Conservation (phyloP, 2,329 filamentous ascomycete species). For the Pseudogymnoascus sp. region DNA sequence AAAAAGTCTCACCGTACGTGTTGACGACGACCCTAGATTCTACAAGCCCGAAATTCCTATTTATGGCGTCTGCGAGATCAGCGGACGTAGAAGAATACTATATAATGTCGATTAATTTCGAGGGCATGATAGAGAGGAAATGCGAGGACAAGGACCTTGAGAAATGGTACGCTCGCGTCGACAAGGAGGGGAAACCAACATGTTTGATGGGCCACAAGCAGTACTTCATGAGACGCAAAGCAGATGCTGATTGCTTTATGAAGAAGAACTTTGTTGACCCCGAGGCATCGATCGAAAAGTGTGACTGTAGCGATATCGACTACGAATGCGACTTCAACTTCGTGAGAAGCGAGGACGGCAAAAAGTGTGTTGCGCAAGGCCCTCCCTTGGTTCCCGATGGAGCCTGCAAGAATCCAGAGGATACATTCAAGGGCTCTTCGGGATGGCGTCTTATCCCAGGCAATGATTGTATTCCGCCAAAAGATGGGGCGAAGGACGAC, state of each 20-base stretch:
- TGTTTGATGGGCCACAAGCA: constrained; percentile 97
- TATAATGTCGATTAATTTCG: constrained; percentile 75
- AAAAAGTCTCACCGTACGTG: constrained; percentile 60
- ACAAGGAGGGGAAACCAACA: constrained; percentile 69
- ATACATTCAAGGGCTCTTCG: constrained; percentile 74
- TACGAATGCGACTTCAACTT: constrained; percentile 98
- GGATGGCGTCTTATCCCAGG: constrained; percentile 90
- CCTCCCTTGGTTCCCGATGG: constrained; percentile 59
- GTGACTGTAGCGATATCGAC: constrained; percentile 73
- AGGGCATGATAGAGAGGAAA: constrained; percentile 66
- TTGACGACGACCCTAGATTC: constrained; percentile 89
- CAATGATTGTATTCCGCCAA: constrained; percentile 53
- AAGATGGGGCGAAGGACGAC: constrained; percentile 58
- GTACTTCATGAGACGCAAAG: constrained; percentile 75
- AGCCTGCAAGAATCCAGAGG: constrained; percentile 58
- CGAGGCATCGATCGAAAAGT: constrained; percentile 58
- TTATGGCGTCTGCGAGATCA: constrained; percentile 49
- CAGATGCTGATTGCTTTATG: constrained; percentile 81
- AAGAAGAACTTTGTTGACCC: constrained; percentile 78
- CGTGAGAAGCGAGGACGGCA: constrained; percentile 53
- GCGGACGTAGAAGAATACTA: constrained; percentile 46
- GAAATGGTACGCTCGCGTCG: constrained; percentile 75
- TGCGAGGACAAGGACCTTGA: constrained; percentile 80
- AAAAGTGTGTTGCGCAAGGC: constrained; percentile 58
- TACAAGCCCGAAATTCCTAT: constrained; percentile 81